Evolutionary conservation across 257 asterid genomes (phyloP).

Genomic region (Nicotiana tomentosiformis): DNA sequence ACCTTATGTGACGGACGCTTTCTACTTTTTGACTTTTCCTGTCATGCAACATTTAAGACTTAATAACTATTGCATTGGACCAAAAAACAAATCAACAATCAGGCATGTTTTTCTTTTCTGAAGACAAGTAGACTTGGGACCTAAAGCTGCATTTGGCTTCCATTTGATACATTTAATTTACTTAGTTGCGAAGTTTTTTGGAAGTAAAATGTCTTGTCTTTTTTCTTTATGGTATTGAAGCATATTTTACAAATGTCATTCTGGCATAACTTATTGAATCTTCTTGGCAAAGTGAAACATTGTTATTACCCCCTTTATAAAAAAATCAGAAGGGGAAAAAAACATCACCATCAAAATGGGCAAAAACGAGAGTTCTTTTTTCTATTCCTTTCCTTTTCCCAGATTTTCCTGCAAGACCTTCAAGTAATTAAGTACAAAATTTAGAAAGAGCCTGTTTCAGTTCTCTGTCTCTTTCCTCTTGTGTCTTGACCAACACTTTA

Average conservation of each 20-base stretch:
- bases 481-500: background rate
- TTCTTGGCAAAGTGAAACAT: background rate
- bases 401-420: background rate
- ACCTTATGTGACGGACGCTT: background rate
- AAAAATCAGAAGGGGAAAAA: background rate
- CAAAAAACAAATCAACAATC: background rate
- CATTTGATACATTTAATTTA: background rate
- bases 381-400: background rate
- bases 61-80: background rate
- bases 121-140: background rate
- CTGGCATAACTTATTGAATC: background rate
- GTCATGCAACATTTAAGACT: constrained; percentile 8
- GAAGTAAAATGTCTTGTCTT: background rate
- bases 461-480: background rate
- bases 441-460: background rate
- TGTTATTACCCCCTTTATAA: background rate
- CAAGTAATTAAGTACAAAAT: background rate
- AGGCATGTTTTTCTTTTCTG: background rate
- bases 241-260: background rate
- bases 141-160: background rate
- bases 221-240: background rate
- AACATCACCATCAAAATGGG: background rate
- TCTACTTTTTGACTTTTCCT: background rate
- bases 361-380: background rate
- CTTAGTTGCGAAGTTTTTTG: background rate